These are phyloP conservation scores for Kuraishia cidri DNA, from an alignment of 805 yeast genomes.

Conservation along the genomic window DNA sequence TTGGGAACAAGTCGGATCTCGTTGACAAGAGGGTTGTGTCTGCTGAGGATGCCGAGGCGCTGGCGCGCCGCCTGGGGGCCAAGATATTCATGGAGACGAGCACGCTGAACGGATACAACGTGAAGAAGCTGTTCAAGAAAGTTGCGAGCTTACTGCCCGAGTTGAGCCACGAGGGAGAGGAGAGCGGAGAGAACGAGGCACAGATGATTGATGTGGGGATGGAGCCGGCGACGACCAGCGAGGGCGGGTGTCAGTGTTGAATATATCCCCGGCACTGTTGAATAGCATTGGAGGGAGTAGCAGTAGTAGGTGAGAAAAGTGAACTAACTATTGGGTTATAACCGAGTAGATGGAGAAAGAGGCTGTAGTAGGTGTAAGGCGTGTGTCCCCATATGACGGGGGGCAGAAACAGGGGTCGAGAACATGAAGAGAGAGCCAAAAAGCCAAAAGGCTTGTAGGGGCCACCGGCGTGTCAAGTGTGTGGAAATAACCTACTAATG, in stretches of 20 bases:
- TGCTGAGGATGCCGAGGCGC: constrained; percentile 74
- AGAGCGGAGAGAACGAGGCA: constrained; percentile 17
- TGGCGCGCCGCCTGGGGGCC: constrained; percentile 65
- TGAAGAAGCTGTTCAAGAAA: constrained; percentile 79
- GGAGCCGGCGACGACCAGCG: constrained; percentile 1
- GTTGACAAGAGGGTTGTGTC: constrained; percentile 75
- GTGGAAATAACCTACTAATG: no score
- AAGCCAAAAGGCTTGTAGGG: no score
- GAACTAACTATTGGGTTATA: no score
- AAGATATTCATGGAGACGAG: constrained; percentile 85
- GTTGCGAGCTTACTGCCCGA: constrained; percentile 91
- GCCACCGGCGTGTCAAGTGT: no score
- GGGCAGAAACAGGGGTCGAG: no score
- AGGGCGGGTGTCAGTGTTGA: constrained; percentile 3
- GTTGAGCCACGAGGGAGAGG: constrained; percentile 28
- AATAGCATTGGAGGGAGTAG: neutral
- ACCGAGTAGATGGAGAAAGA: no score
- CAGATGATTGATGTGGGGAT: constrained; percentile 2
- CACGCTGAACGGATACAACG: constrained; percentile 92
- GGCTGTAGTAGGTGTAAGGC: no score
- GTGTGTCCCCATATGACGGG: no score
- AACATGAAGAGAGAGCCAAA: no score
- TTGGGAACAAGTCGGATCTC: constrained; percentile 87
- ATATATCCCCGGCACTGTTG: no score
- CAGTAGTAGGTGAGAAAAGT: no score